Conservation (phyloP, 108 stramenopile species). For the Cylindrotheca closterium region DNA sequence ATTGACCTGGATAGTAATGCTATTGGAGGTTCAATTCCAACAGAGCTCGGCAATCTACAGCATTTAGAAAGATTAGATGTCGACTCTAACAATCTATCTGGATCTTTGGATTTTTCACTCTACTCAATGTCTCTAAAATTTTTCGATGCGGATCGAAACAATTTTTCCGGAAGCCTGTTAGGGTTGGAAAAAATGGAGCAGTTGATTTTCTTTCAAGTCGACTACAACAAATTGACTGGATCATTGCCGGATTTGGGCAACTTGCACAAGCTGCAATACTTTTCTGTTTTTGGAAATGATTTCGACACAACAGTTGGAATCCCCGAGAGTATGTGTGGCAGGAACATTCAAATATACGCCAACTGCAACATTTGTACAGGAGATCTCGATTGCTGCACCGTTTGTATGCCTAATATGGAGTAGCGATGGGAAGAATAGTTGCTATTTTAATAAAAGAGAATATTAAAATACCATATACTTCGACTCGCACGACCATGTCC, state of each 20-base stretch:
- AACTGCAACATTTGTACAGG: conserved; percentile 34
- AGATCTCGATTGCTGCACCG: conserved; percentile 37
- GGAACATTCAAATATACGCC: conserved; percentile 28
- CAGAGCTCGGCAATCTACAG: conserved; percentile 16
- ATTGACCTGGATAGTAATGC: conserved; percentile 33
- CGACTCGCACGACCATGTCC: neutral
- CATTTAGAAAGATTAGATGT: conserved; percentile 41
- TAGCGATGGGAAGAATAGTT: conserved; percentile 3
- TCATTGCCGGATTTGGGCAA: conserved; percentile 56
- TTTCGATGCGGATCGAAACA: conserved; percentile 51
- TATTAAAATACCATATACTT: no score
- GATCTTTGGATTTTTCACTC: conserved; percentile 40
- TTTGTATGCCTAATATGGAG: conserved; percentile 22
- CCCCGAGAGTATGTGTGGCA: conserved; percentile 24
- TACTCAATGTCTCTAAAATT: conserved; percentile 25
- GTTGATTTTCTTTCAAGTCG: conserved; percentile 41
- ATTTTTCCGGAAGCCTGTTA: conserved; percentile 47
- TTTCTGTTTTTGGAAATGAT: conserved; percentile 31
- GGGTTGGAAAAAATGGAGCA: conserved; percentile 45
- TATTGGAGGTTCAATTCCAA: conserved; percentile 29
- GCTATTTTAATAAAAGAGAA: conserved; percentile 1
- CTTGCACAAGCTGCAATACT: conserved; percentile 28
- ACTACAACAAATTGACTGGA: conserved; percentile 49
- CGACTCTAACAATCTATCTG: conserved; percentile 36
- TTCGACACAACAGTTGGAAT: conserved; percentile 13